Evolutionary conservation across 495 filamentous ascomycete species (phyloP), one percentile per base, ranked within the genome.

Genomic region (Penicillium maclennaniae): DNA sequence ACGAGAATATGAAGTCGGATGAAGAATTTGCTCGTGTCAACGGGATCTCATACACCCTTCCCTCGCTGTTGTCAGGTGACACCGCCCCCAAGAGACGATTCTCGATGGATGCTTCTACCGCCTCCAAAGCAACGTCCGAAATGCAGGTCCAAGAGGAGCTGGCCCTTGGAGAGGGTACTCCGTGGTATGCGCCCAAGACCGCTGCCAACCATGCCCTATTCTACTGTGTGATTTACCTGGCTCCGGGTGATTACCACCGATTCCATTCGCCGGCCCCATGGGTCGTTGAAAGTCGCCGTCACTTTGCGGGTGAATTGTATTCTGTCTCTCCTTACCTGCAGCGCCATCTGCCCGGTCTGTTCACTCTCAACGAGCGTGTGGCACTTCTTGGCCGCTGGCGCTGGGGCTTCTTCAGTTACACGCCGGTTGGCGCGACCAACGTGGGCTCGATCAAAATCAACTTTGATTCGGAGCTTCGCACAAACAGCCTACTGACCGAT

Each of bases 381-480:
- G 95, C 93, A 3, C 77, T 99, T 3, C 76, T 99, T 1, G 93
- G 93, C 15, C 83, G 91, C 27, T 99, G 93, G 93, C 86, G 91
- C 7, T 93, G 89, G 83, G 93, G 93, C 12, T 97, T 99, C 80
- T 97, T 97, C 75, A 88, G 86, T 61, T 95, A 89, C 72, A 93
- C 87, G 0, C 92, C 95, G 16, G 92, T 99, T 27, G 93, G 93
- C 53, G 93, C 93, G 12, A 99, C 93, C n/a, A 99, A 99, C 63
- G 93, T 99, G 43, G 93, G 93, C 45, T 92, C 88, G 38, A 97
- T 99, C 71, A 87, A 88, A 68, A 84, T 99, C 73, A 96, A 99
- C 72, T 99, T 99, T 66, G 93, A 99, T 68, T 78, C 84, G 51
- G 95, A 99, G 67, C 74, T 99, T 49, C 83, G 91, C 48, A 99